phyloP scores from a whole-genome alignment of 2,329 filamentous ascomycete species.

The Penicillium capsulatum region DNA sequence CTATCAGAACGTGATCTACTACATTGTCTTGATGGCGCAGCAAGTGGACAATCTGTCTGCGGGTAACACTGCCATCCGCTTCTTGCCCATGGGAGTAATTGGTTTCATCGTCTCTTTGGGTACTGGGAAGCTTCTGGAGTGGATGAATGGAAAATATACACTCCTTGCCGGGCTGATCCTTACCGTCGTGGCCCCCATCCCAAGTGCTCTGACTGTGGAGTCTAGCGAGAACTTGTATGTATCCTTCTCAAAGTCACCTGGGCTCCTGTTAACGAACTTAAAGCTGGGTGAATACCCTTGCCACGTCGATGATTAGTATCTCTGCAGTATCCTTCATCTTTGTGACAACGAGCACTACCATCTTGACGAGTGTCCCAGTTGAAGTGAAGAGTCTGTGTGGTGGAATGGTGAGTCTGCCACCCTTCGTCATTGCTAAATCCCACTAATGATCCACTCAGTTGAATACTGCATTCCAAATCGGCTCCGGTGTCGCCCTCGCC shows the following conservation, averaged over 20 bases:
- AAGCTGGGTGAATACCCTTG: conserved; percentile 41
- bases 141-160: conserved; percentile 37
- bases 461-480: conserved; percentile 45
- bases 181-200: conserved; percentile 38
- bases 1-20: conserved; percentile 44
- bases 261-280: conserved; percentile 7
- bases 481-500: conserved; percentile 41
- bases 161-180: conserved; percentile 35
- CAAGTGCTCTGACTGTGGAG: conserved; percentile 26
- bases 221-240: conserved; percentile 24
- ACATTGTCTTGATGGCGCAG: conserved; percentile 42
- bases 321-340: conserved; percentile 42
- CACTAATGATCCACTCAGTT: conserved; percentile 19
- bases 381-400: conserved; percentile 42
- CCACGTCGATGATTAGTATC: conserved; percentile 40
- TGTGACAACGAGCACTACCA: conserved; percentile 41
- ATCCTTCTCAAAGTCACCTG: not conserved
- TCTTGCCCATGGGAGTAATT: conserved; percentile 41
- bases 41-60: conserved; percentile 39
- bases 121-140: conserved; percentile 37
- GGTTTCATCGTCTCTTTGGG: conserved; percentile 38
- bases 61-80: conserved; percentile 39
- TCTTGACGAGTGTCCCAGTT: conserved; percentile 39
- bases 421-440: not conserved
- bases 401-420: conserved; percentile 30